Base-by-base conservation (phyloP, 2,329 filamentous ascomycete genomes). In the Sclerotiophoma versabilis region DNA sequence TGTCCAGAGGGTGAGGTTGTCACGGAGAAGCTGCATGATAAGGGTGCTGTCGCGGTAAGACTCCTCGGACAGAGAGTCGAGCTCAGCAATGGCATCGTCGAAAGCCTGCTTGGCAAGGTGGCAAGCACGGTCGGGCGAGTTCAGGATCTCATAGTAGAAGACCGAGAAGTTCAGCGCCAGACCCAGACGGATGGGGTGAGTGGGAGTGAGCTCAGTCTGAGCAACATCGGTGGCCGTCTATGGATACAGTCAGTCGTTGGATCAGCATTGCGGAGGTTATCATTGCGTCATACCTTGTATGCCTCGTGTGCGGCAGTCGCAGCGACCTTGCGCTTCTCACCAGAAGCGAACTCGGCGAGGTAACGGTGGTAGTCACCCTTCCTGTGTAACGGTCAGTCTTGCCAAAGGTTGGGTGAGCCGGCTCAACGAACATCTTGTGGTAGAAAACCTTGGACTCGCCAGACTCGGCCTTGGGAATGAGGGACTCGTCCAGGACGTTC, bases 361-460 rank as follows among this genome's bases (percentile, higher is more conserved):
- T 96, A 96, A 73, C 92, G 92, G 85, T 96, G 92, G 83, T 96
- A 96, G 78, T 96, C 92, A 81, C 92, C 92, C 88, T 96, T 96
- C 92, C 92, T 96, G 69, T 74, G 22, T 30, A 36, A 22, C 14
- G 44, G 57, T 67, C 49, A 66, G 64, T 29, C 19, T 38, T 44
- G 46, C n/a, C 34, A 23, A 66, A 60, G 23, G 14, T 26, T 14
- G n/a, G 19, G 22, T 33, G 42, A 27, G 27, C 14, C 19, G 51
- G 7, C 26, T 39, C 26, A 26, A 84, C 91, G 71, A 83, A 97
- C 93, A 98, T 98, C 88, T 98, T 98, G 89, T 97, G 93, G 85
- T 98, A 98, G 82, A 98, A 98, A 77, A 98, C 93, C 88, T 97
- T 98, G 79, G 92, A 96, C 86, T 98, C 93, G 83, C 93, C 93